These are phyloP conservation scores for Parmelia sp. DNA, from an alignment of 495 filamentous ascomycete genomes.

Conservation along the genomic window DNA sequence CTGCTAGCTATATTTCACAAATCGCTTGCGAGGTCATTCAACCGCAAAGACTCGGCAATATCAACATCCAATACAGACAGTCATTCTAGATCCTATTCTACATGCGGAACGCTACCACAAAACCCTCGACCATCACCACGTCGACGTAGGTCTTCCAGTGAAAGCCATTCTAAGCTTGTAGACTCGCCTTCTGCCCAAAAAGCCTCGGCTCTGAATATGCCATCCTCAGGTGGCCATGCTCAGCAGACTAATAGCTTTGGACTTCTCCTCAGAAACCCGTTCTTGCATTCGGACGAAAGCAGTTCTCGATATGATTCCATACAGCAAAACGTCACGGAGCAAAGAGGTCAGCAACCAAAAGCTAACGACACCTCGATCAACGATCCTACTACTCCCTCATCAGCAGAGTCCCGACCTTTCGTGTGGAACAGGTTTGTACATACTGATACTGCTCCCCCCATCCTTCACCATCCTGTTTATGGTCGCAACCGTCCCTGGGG, in stretches of 20 bases:
- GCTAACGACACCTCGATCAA: background rate
- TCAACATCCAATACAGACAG: background rate
- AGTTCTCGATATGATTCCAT: background rate
- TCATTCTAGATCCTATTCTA: background rate
- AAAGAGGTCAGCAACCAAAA: background rate
- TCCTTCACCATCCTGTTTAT: constrained; percentile 15
- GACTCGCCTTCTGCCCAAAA: constrained; percentile 1
- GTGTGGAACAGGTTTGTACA: constrained; percentile 3
- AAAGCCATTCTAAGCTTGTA: constrained; percentile 3
- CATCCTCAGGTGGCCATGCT: background rate
- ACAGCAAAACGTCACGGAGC: background rate
- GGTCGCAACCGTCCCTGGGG: constrained; percentile 12
- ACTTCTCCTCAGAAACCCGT: constrained; percentile 1
- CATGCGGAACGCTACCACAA: background rate
- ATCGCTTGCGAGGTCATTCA: background rate
- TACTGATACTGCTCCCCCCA: constrained; percentile 13
- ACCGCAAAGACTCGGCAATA: background rate
- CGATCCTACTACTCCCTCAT: background rate
- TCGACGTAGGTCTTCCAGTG: constrained; percentile 15
- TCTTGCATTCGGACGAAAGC: background rate
- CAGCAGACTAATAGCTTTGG: constrained; percentile 1
- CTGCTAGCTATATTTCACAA: background rate
- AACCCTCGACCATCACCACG: background rate
- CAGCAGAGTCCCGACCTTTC: background rate
- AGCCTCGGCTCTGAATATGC: background rate